Evolutionary conservation across 1,284 basidiomycete species (phyloP), one percentile per base, ranked within the genome.

Genomic region (Psilocybe mexicana): DNA sequence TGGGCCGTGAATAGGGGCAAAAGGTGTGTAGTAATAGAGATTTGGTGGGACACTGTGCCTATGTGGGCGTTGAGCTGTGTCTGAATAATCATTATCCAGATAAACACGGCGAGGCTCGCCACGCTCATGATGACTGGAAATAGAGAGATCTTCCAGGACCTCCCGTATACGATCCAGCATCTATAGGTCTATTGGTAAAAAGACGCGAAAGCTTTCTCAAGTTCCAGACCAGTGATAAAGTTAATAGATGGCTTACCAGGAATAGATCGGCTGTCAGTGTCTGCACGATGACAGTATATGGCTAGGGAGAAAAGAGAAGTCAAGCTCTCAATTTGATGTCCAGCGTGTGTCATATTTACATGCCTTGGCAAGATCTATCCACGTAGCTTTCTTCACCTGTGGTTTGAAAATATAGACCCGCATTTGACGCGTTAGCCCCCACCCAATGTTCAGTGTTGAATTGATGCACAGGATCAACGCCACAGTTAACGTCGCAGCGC

Each of bases 101-200:
- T 8, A 8, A 33, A 33, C 5, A 33, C 30, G 30, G 5, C 30
- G 4, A 33, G 30, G 8, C 30, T 33, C 8, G 5, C 30, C 8
- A 33, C 4, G 8, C 30, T 33, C 30, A 33, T 33, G 5, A 33
- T 8, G 30, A 33, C 4, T 8, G 30, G 30, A 24, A 60, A n/a
- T 11, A 50, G 36, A 28, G 57, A 52, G 7, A 54, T 51, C 11
- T 30, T 50, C 47, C 40, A 56, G 12, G 59, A 55, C 44, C 53
- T 55, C 10, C 54, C 51, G 40, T 58, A 60, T 3, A 60, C 51
- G 8, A 54, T 50, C 61, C 61, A 63, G 30, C 59, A 60, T 10
- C 61, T 56, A 40, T 63, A 63, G 30, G 60, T 60, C 61, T 63
- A 47, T 14, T n/a, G 7, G 23, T 6, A 18, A 18, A 18, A 18